Evolutionary conservation across 371 early-diverging fungal species (phyloP).

Genomic region (Mortierella sp.): DNA sequence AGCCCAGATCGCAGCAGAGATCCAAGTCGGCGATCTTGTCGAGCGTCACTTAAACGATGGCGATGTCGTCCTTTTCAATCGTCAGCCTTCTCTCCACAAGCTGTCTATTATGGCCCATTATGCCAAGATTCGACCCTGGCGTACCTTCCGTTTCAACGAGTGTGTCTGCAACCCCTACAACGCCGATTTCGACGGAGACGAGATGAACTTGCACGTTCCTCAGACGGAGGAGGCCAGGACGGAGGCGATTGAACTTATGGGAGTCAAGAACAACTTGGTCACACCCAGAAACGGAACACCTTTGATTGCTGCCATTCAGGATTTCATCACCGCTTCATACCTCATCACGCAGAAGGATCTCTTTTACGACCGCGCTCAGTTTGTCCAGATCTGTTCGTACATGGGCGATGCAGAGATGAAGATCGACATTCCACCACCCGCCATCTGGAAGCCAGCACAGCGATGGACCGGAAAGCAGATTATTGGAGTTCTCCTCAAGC

Average conservation of each 20-base stretch:
- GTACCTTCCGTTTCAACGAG: constrained; percentile 99
- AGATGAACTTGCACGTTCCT: constrained; percentile 99
- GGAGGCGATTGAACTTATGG: constrained; percentile 98
- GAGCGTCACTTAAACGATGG: constrained; percentile 97
- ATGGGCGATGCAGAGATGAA: constrained; percentile 84
- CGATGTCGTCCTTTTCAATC: constrained; percentile 99
- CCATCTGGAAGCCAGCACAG: constrained; percentile 84
- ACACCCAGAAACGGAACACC: constrained; percentile 99
- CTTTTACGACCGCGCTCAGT: constrained; percentile 96
- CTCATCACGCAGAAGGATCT: constrained; percentile 93
- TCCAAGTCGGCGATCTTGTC: constrained; percentile 95
- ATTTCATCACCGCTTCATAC: constrained; percentile 99
- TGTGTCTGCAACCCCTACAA: constrained; percentile 99
- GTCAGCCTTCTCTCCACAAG: constrained; percentile 99
- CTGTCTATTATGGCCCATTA: constrained; percentile 99
- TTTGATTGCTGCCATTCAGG: constrained; percentile 99
- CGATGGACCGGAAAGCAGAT: constrained; percentile 85
- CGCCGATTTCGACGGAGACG: constrained; percentile 99
- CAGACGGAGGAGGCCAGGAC: constrained; percentile 99
- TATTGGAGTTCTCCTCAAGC: constrained; percentile 89
- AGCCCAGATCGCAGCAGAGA: constrained; percentile 75
- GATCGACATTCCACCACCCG: constrained; percentile 95
- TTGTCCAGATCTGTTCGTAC: constrained; percentile 92
- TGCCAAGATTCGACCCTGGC: constrained; percentile 95
- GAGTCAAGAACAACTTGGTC: constrained; percentile 97